Conservation (phyloP, 805 yeast genomes). For the Isabelozyma gotoi region DNA sequence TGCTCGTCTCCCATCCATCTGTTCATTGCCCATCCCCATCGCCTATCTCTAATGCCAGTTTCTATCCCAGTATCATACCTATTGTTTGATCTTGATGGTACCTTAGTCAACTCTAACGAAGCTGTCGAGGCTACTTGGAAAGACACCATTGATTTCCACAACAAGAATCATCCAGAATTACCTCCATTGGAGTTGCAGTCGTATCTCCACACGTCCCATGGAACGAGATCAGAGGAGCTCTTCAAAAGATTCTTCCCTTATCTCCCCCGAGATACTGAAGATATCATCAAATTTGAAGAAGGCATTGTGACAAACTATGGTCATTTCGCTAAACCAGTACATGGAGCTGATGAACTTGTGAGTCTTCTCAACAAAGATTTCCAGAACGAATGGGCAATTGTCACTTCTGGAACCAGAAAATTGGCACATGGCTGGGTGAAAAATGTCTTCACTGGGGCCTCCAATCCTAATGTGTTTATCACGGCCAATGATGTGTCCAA, state of each 20-base stretch:
- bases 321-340: constrained; percentile 14
- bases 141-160: constrained; percentile 11
- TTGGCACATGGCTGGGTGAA: constrained; percentile 19
- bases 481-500: constrained; percentile 17
- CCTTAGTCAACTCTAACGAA: constrained; percentile 15
- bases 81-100: constrained; percentile 19
- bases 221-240: constrained; percentile 14
- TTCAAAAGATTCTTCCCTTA: constrained; percentile 14
- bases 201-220: constrained; percentile 15
- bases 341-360: constrained; percentile 10
- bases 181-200: constrained; percentile 6
- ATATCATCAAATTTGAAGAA: constrained; percentile 8
- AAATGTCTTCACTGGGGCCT: constrained; percentile 5
- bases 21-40: no score
- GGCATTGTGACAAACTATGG: constrained; percentile 14
- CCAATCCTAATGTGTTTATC: constrained; percentile 13
- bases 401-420: constrained; percentile 16
- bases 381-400: constrained; percentile 14
- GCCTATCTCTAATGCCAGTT: background rate
- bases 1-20: no score
- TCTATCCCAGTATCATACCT: constrained; percentile 6
- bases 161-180: constrained; percentile 10
- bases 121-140: constrained; percentile 17
- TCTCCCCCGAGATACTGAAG: constrained; percentile 4
- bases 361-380: constrained; percentile 1